These are phyloP conservation scores for Irpex rosettiformis DNA, from an alignment of 1,284 basidiomycete species.

Conservation along the genomic window DNA sequence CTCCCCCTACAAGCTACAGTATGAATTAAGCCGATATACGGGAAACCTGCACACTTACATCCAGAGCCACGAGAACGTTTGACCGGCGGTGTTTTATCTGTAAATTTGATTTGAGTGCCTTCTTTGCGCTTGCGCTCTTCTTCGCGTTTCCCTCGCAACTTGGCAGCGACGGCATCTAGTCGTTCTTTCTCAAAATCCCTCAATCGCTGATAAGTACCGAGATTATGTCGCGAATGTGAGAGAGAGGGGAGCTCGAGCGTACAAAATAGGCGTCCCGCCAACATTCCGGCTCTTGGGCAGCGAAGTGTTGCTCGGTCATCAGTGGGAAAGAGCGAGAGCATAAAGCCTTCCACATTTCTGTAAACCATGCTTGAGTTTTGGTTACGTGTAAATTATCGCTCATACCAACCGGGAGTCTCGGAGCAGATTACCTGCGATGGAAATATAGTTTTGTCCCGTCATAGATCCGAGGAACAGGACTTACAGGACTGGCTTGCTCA, in stretches of 20 bases:
- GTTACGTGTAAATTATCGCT: constrained; percentile 3
- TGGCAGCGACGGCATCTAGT: constrained; percentile 55
- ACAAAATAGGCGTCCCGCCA: constrained; percentile 74
- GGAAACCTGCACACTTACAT: constrained; percentile 40
- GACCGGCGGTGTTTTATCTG: constrained; percentile 56
- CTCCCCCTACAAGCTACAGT: constrained; percentile 46
- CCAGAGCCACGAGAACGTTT: constrained; percentile 46
- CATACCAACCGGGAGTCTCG: constrained; percentile 52
- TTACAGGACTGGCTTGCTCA: constrained; percentile 66
- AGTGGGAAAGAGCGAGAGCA: constrained; percentile 58
- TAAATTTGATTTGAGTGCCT: constrained; percentile 68
- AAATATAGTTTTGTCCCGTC: neutral
- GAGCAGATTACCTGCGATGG: constrained; percentile 37
- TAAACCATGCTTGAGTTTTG: constrained; percentile 16
- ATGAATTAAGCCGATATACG: constrained; percentile 7
- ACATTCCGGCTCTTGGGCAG: constrained; percentile 45
- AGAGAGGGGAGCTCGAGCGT: constrained; percentile 55
- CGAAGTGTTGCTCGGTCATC: constrained; percentile 42
- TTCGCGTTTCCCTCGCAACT: constrained; percentile 58
- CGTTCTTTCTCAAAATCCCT: constrained; percentile 53
- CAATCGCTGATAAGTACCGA: constrained; percentile 38
- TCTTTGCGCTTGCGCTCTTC: constrained; percentile 70
- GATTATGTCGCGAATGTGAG: constrained; percentile 21
- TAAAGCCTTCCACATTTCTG: constrained; percentile 69
- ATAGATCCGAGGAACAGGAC: constrained; percentile 24